Percentiles rank a stretch among this genome's conserved stretches.
Evolutionary conservation across 805 yeast genomes (phyloP).

Genomic region (Ogataea minuta): DNA sequence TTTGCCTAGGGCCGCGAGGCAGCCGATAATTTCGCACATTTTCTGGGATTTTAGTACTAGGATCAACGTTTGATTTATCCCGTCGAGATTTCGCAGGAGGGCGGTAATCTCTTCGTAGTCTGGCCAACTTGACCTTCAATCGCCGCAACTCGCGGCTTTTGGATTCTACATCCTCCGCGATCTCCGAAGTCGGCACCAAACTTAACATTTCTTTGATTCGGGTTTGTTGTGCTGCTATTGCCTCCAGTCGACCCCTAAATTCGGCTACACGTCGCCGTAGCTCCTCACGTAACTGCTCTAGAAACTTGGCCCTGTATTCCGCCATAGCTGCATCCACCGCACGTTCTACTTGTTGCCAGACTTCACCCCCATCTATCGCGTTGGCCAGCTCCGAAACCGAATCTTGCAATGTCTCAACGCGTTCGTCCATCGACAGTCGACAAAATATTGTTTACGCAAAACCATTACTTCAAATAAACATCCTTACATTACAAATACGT

Average conservation of each 20-base stretch:
- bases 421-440: conserved; percentile 13
- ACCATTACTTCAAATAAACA: not conserved
- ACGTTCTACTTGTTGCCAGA: conserved; percentile 3
- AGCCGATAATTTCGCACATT: conserved; percentile 14
- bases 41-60: conserved; percentile 10
- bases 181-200: conserved; percentile 1
- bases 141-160: conserved; percentile 3
- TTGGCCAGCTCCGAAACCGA: conserved; percentile 2
- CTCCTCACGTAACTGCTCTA: conserved; percentile 3
- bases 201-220: conserved; percentile 4
- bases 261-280: not conserved
- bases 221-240: conserved; percentile 1
- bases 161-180: conserved; percentile 1
- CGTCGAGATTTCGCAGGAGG: conserved; percentile 1
- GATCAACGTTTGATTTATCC: not conserved
- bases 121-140: conserved; percentile 3
- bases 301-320: not conserved
- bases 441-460: conserved; percentile 1
- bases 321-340: conserved; percentile 3
- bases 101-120: conserved; percentile 3
- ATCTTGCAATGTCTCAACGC: not conserved
- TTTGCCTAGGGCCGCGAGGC: conserved; percentile 18
- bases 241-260: conserved; percentile 1
- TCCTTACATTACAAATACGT: conserved; percentile 14
- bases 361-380: not conserved